Base-by-base conservation (phyloP, 345 rosid species). In the Syzygium aqueum region DNA sequence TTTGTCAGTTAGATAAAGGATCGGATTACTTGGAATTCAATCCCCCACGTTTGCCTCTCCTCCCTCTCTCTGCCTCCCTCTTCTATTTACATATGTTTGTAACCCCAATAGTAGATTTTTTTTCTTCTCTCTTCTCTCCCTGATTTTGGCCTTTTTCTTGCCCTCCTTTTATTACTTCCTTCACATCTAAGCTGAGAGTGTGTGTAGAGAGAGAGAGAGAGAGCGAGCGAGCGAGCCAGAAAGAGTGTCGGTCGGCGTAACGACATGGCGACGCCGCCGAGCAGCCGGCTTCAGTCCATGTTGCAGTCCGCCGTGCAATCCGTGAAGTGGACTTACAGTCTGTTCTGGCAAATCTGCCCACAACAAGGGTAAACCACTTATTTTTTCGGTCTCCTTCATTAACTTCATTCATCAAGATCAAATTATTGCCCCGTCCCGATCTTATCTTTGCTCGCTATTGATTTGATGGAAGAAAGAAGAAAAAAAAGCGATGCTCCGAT, bases 261-360 rank as follows among this genome's bases (percentile, higher is more conserved):
- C 82, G 87, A 85, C 87, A 94, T 93, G 95, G 93, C 92, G n/a
- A 92, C 89, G 25, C 94, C 92, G 84, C 93, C 92, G 13, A 90
- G 92, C 88, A 92, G 88, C 88, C 94, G 93, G 88, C 91, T 96
- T 43, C 98, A 95, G 88, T 92, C 51, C 87, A 91, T 94, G 91
- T 90, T 98, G 77, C 97, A 98, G 91, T 92, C 92, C 40, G 96
- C 95, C 61, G 98, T 98, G 89, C 97, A 96, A 91, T 96, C 99
- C 12, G 96, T 96, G 89, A 94, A 93, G 15, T 98, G 99, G 99
- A 96, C 98, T 77, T 98, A 98, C 88, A 92, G 98, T 89, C 94
- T 98, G 89, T 95, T 95, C 86, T 98, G 99, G 99, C 97, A 96
- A 91, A 28, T 94, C 67, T 96, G 97, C 92, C 99, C 99, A 1